These are phyloP conservation scores for Emergomyces orientalis DNA, from an alignment of 2,329 filamentous ascomycete genomes.

Conservation along the genomic window DNA sequence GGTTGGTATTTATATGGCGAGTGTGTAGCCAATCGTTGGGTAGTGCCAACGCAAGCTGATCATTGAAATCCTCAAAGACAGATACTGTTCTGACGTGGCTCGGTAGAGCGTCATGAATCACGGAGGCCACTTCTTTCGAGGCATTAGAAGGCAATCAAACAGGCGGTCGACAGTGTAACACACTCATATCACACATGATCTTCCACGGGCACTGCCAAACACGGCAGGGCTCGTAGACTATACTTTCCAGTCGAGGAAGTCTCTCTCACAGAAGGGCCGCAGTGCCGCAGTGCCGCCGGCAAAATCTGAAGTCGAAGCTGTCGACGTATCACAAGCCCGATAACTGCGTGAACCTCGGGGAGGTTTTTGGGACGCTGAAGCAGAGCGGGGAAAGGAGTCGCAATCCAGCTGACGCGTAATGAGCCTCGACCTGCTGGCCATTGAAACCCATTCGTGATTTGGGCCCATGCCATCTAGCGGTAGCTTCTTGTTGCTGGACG, in stretches of 20 bases:
- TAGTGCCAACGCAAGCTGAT: no score
- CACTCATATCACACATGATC: no score
- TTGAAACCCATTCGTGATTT: not conserved
- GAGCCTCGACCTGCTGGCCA: not conserved
- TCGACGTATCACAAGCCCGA: not conserved
- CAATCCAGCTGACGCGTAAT: not conserved
- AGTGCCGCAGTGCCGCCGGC: conserved; percentile 8
- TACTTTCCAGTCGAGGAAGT: conserved; percentile 22
- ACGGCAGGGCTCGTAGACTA: conserved; percentile 29
- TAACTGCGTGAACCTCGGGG: not conserved
- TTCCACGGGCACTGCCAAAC: not conserved
- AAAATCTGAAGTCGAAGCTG: not conserved
- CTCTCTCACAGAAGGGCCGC: conserved; percentile 17
- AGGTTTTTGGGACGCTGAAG: not conserved
- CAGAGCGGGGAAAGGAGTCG: not conserved
- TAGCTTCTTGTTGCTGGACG: not conserved
- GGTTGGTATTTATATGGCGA: no score
- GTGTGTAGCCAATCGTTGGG: no score
- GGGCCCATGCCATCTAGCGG: not conserved
- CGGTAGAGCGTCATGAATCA: no score
- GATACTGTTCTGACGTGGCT: no score
- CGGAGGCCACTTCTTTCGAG: no score
- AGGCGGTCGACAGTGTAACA: no score
- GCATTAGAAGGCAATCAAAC: no score
- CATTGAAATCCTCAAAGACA: no score